Evolutionary conservation across 345 rosid species (phyloP), one percentile per base, ranked within the genome.

Genomic region (Cochlearia excelsa): DNA sequence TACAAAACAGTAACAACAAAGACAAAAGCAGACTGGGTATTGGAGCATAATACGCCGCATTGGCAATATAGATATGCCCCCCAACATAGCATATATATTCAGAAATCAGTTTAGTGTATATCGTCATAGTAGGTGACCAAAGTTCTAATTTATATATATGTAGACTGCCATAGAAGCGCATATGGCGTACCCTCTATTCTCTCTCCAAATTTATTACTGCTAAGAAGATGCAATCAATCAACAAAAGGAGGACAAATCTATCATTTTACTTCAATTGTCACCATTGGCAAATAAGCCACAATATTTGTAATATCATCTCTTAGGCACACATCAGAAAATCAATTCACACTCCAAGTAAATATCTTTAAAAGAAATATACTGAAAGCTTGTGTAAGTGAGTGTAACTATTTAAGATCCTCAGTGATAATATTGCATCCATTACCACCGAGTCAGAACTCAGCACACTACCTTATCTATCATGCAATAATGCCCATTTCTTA

Each of bases 401-500:
- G 42, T 16, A 47, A 38, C 51, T 16, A 56, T 46, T 26, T 50
- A 26, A 56, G 30, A 43, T 63, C 30, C 6, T 48, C 48, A 16
- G 11, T 30, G 9, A 40, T 29, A 30, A 40, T 60, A 47, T 47
- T 8, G 29, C 56, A 54, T 41, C 16, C 39, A 41, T 48, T 37
- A 63, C 63, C 37, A 54, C 40, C n/a, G 37, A 61, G 67, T 16
- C 23, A 16, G 23, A 16, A 16, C 23, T 47, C 57, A 69, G 68
- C 33, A 69, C 7, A 33, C 57, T 33, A 40, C 31, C 62, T 8
- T 31, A 57, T 48, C 59, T 61, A 26, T 16, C 35, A 43, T 29
- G 46, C 48, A 63, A 70, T 39, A 26, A 4, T 4, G 30, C 30
- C 45, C 30, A 26, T 31, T 49, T 38, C 49, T 42, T 29, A 55